Base-by-base conservation (phyloP, 2,329 filamentous ascomycete species). In the Fusarium abutilonis region DNA sequence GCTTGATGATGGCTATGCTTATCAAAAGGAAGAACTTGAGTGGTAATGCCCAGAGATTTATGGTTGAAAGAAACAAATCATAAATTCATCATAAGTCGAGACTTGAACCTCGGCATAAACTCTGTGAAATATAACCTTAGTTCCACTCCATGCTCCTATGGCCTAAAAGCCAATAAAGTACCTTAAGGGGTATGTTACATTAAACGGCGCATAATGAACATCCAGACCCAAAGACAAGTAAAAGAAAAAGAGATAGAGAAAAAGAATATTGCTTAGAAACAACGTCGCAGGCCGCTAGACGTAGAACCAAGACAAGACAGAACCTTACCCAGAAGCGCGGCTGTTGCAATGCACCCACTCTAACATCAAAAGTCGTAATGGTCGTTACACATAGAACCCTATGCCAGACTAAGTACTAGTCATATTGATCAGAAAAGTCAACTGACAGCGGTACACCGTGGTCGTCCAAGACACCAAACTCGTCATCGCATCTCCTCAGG, bases 401-500 rank as follows among this genome's bases (percentile, higher is more conserved):
- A 43, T 44, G 31, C 50, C 34, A n/a, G 34, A 41, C 31, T 49
- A 34, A 47, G 35, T 52, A 42, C 44, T 31, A 52, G 52, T 56
- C 29, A 50, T 55, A 23, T 35, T 17, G 29, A 40, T 46, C 45
- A 39, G 19, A 40, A 26, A 35, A 52, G 39, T 48, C 35, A 62
- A 43, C 60, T 49, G 46, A 45, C 39, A 56, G 31, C 40, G 38
- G 44, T 38, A 44, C 42, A 45, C 32, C 34, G 35, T 46, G 48
- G 48, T 51, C 32, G 39, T 28, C 38, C 38, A 15, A 36, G 34
- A 47, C 38, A 23, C 43, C 40, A 48, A 43, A 31, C 39, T 19
- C 45, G 56, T 72, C 64, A 80, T 66, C 80, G 78, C 71, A 81
- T 80, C 64, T 85, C 80, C 64, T 83, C 80, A 17, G 82, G 77